Evolutionary conservation across 225 moss, liverwort and hornwort genomes (phyloP).

Genomic region (Sphagnum contortum): DNA sequence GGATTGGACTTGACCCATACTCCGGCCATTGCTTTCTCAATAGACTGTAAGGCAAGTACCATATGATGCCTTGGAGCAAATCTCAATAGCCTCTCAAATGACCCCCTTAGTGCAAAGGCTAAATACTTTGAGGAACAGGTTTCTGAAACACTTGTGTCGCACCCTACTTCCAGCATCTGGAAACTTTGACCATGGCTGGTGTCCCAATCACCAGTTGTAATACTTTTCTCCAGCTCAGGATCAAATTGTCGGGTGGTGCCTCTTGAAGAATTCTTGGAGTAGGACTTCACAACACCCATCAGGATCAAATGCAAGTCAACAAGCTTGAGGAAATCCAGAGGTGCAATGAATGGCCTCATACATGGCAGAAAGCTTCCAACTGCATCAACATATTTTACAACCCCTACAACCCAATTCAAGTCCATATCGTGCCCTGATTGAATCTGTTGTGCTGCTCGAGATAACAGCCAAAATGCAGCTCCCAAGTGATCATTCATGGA

Average conservation of each 20-base stretch:
- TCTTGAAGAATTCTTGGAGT: constrained; percentile 12
- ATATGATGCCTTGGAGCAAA: constrained; percentile 73
- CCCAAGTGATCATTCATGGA: constrained; percentile 48
- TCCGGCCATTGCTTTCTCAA: constrained; percentile 76
- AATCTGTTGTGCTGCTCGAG: constrained; percentile 40
- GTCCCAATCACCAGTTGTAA: constrained; percentile 28
- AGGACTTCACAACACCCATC: constrained; percentile 44
- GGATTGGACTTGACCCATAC: constrained; percentile 37
- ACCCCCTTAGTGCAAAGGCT: constrained; percentile 29
- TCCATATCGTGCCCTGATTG: constrained; percentile 23
- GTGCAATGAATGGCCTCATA: constrained; percentile 49
- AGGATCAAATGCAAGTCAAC: constrained; percentile 63
- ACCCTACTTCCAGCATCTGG: neutral
- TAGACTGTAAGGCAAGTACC: constrained; percentile 74
- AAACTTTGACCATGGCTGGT: neutral
- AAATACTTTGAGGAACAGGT: constrained; percentile 8
- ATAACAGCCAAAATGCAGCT: constrained; percentile 65
- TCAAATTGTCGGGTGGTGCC: constrained; percentile 6
- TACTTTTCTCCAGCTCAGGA: constrained; percentile 7
- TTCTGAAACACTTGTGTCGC: constrained; percentile 3
- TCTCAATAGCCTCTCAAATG: constrained; percentile 60
- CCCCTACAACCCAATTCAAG: constrained; percentile 62
- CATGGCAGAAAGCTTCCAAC: constrained; percentile 55
- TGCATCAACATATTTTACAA: constrained; percentile 74
- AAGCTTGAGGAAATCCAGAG: constrained; percentile 64